A percentile compares a stretch with the other conserved stretches of the same genome.
phyloP scores from a whole-genome alignment of 495 filamentous ascomycete species.

The Durotheca rogersii region DNA sequence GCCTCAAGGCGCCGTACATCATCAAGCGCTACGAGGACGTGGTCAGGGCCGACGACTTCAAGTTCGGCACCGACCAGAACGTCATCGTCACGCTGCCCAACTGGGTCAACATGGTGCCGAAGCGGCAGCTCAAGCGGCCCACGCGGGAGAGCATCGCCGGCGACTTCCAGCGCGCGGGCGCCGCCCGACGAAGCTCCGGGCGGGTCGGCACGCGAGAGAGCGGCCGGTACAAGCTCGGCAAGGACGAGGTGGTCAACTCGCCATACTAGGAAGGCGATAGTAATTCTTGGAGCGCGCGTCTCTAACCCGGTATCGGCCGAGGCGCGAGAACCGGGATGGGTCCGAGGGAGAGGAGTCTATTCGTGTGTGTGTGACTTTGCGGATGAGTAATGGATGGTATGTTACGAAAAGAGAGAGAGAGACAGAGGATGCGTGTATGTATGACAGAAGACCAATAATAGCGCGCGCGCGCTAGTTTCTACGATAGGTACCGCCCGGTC shows the following conservation, averaged over 20 bases:
- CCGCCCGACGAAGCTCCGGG: slow-evolving; percentile 47
- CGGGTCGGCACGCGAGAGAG: slow-evolving; percentile 53
- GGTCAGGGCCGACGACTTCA: slow-evolving; percentile 98
- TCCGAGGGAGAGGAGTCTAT: no score
- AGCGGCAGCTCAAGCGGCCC: slow-evolving; percentile 78
- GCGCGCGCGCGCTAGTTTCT: slow-evolving; percentile 13
- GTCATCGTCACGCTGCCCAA: slow-evolving; percentile 96
- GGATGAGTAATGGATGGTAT: no score
- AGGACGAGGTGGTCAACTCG: slow-evolving; percentile 80
- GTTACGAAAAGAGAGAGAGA: no score
- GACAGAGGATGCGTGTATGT: no score
- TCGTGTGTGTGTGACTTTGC: no score
- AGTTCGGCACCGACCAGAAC: slow-evolving; percentile 94
- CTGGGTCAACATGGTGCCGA: slow-evolving; percentile 95
- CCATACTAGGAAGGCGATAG: slow-evolving; percentile 59
- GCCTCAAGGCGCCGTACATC: slow-evolving; percentile 81
- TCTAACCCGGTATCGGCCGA: neutral
- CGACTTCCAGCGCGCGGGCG: slow-evolving; percentile 52
- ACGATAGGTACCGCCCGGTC: slow-evolving; percentile 20
- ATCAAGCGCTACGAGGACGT: slow-evolving; percentile 96
- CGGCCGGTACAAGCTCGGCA: slow-evolving; percentile 59
- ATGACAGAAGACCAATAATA: no score
- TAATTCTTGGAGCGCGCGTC: neutral
- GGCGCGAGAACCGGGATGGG: no score
- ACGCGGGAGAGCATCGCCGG: slow-evolving; percentile 84